phyloP scores from a whole-genome alignment of 1,284 basidiomycete species.

The Malassezia equina region DNA sequence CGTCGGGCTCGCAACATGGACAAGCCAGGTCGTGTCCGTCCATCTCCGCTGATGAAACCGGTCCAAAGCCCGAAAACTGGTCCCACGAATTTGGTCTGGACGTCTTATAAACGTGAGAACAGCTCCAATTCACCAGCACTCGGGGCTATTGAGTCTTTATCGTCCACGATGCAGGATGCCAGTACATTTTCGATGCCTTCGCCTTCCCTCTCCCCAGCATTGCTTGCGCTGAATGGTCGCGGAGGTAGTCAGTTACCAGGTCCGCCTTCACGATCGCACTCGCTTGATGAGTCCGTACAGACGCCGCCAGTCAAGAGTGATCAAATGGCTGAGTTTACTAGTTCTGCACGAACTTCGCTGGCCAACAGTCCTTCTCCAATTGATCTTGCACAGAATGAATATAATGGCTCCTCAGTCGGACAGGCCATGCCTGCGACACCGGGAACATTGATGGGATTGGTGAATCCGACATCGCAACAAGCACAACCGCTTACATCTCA shows the following conservation, averaged over 20 bases:
- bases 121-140: slow-evolving; percentile 7
- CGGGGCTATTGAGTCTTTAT: slow-evolving; percentile 14
- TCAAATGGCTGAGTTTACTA: background rate
- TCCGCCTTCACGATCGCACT: background rate
- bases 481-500: background rate
- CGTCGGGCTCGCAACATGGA: background rate
- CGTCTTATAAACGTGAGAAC: background rate
- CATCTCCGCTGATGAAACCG: slow-evolving; percentile 44
- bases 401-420: background rate
- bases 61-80: slow-evolving; percentile 17
- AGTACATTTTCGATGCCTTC: slow-evolving; percentile 12
- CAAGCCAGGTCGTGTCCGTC: slow-evolving; percentile 19
- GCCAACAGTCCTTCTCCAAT: slow-evolving; percentile 32
- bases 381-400: slow-evolving; percentile 19
- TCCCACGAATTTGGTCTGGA: background rate
- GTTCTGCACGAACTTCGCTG: background rate
- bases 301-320: background rate
- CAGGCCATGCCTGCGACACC: slow-evolving; percentile 36
- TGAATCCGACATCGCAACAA: background rate
- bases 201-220: slow-evolving; percentile 4
- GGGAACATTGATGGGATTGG: slow-evolving; percentile 42
- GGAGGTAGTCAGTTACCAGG: background rate
- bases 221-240: background rate
- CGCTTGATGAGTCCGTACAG: background rate
- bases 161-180: slow-evolving; percentile 14